These are phyloP conservation scores for Phytophthora pistaciae DNA, from an alignment of 352 stramenopile species.

Conservation along the genomic window DNA sequence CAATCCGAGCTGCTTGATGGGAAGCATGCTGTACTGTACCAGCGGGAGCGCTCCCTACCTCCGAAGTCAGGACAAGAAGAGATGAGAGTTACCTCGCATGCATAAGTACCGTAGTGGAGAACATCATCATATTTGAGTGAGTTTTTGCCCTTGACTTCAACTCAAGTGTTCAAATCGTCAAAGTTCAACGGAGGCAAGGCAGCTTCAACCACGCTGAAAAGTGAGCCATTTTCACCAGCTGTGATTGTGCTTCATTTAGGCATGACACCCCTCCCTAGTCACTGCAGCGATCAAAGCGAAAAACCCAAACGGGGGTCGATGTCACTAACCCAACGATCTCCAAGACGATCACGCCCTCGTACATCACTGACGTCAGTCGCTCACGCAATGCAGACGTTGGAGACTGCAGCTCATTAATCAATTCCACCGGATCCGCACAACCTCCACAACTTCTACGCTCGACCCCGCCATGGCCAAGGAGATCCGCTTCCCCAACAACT, in stretches of 20 bases:
- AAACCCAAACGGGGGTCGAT: background rate
- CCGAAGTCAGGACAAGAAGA: too few species aligned
- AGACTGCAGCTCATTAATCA: conserved; percentile 18
- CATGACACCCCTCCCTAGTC: conserved; percentile 8
- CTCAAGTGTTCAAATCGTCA: background rate
- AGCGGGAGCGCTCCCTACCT: too few species aligned
- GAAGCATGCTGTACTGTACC: too few species aligned
- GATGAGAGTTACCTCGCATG: too few species aligned
- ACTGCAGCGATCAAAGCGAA: background rate
- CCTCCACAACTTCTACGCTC: background rate
- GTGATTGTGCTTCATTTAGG: background rate
- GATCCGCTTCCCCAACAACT: conserved; percentile 61
- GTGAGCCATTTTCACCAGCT: background rate
- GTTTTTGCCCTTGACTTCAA: background rate
- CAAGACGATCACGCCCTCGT: background rate
- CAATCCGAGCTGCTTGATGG: too few species aligned
- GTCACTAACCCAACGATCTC: background rate
- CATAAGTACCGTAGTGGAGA: too few species aligned
- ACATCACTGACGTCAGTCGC: background rate
- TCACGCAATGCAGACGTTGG: too few species aligned
- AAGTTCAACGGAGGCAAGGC: conserved; percentile 18
- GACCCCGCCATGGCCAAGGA: conserved; percentile 37
- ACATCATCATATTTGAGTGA: too few species aligned
- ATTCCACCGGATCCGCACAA: conserved; percentile 11
- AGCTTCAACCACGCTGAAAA: conserved; percentile 33